A percentile compares a stretch with the other conserved stretches of the same genome.
These are phyloP conservation scores for Piloderma croceum DNA, from an alignment of 768 basidiomycete genomes.

Conservation along the genomic window DNA sequence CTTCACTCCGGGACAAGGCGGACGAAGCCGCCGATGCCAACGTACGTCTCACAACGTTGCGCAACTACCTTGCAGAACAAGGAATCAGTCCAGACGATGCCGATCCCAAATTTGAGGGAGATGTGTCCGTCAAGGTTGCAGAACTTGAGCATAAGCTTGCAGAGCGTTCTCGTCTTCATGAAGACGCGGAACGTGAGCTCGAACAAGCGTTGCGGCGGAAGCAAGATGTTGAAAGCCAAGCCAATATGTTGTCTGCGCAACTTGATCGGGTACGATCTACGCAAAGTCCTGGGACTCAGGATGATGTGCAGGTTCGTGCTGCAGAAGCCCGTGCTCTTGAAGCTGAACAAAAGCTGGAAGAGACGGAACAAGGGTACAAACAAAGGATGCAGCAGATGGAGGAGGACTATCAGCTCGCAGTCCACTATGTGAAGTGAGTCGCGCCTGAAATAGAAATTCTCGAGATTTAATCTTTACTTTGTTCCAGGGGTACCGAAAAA, in stretches of 20 bases:
- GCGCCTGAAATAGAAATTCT: conserved; percentile 14
- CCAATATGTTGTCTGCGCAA: conserved; percentile 56
- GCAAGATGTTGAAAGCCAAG: conserved; percentile 69
- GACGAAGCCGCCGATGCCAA: conserved; percentile 65
- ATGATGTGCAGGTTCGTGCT: conserved; percentile 21
- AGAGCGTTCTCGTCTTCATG: conserved; percentile 66
- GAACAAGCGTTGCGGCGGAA: conserved; percentile 59
- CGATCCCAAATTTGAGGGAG: conserved; percentile 30
- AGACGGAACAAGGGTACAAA: conserved; percentile 74
- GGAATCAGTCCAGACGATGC: conserved; percentile 78
- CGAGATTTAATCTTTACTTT: conserved; percentile 14
- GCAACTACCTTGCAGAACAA: conserved; percentile 83
- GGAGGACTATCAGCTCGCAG: conserved; percentile 92
- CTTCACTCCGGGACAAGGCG: conserved; percentile 53
- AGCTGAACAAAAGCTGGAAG: conserved; percentile 72
- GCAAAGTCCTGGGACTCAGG: conserved; percentile 45
- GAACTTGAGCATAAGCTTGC: conserved; percentile 78
- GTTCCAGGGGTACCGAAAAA: conserved; percentile 85
- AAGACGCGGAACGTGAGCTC: conserved; percentile 72
- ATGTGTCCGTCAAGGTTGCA: conserved; percentile 32
- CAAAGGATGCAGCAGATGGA: conserved; percentile 84
- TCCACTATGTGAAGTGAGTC: conserved; percentile 92
- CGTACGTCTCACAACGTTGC: conserved; percentile 71
- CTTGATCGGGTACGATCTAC: conserved; percentile 60
- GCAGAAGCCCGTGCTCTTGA: conserved; percentile 51